These are phyloP conservation scores for Colletotrichum paranaense DNA, from an alignment of 2,329 filamentous ascomycete species.

Conservation along the genomic window DNA sequence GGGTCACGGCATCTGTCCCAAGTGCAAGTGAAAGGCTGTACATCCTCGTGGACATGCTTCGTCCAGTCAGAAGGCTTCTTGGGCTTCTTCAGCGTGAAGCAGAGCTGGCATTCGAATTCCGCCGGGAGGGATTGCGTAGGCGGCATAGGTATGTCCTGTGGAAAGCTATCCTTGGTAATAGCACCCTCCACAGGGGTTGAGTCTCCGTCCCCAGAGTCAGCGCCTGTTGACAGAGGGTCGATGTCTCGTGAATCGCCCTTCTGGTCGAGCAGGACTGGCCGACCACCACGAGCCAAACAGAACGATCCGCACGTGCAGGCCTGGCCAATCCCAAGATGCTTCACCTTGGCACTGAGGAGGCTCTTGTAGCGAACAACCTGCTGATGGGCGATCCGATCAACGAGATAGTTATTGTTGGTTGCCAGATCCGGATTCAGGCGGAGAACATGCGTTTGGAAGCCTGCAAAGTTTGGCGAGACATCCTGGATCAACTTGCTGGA, in stretches of 20 bases:
- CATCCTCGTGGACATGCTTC: constrained; percentile 94
- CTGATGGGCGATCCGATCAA: constrained; percentile 85
- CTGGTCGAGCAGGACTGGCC: constrained; percentile 69
- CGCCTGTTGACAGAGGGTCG: constrained; percentile 65
- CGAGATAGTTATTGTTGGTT: constrained; percentile 68
- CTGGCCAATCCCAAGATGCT: constrained; percentile 72
- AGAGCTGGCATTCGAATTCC: constrained; percentile 90
- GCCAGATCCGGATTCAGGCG: constrained; percentile 78
- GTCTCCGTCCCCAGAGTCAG: constrained; percentile 66
- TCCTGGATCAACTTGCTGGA: constrained; percentile 71
- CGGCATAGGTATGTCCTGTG: constrained; percentile 82
- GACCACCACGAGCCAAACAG: constrained; percentile 77
- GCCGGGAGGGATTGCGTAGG: constrained; percentile 82
- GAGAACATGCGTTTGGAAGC: constrained; percentile 80
- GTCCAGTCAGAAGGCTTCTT: constrained; percentile 96
- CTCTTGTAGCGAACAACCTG: constrained; percentile 84
- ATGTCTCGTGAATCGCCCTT: constrained; percentile 69
- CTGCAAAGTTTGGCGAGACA: constrained; percentile 78
- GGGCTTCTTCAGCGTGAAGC: constrained; percentile 86
- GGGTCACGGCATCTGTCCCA: constrained; percentile 85
- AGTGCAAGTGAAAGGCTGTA: constrained; percentile 93
- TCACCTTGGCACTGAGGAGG: constrained; percentile 75
- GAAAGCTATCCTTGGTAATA: constrained; percentile 80
- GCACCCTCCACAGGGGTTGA: constrained; percentile 76
- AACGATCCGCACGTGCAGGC: constrained; percentile 71